Evolutionary conservation across 1,139 yeast genomes (phyloP), one percentile per base, ranked within the genome.

Genomic region (Kluyveromyces sp.): DNA sequence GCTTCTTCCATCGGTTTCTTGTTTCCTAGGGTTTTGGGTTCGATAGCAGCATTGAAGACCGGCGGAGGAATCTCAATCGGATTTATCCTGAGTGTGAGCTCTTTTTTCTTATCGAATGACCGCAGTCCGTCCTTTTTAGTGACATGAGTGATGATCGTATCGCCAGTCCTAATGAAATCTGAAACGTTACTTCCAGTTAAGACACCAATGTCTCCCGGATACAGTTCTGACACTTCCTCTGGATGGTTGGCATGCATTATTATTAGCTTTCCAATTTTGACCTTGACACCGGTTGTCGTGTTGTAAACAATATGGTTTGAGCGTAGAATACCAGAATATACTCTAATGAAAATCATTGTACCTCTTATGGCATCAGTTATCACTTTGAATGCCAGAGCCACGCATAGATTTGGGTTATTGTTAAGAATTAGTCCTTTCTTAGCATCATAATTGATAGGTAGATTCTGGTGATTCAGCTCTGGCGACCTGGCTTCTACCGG

Each of bases 51-150:
- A 53, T 88, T 83, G 64, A 89, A 92, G 8, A 92, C 94, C 0
- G 97, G 95, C 0, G 96, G 95, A 0, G 98, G 98, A 0, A 86
- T 75, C 0, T 69, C 74, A 29, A 92, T 88, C 0, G 96, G 95
- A 48, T 83, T 73, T 38, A 89, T 73, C 43, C 73, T 75, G 46
- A 82, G 64, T 51, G 67, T 58, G 20, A 70, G 47, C 47, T 81
- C 69, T 17, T 48, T 80, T 20, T 57, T 60, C 36, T 68, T 67
- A 4, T 64, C 57, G 18, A 69, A 56, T 0, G 65, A 48, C 34
- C 65, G 50, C 4, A 73, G 65, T 1, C 73, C 76, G 49, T 78
- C 79, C 46, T 68, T 70, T 49, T 77, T 77, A 37, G 68, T 58
- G 2, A 67, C 55, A 55, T 78, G 80, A 1, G 81, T 71, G 2